Percentiles rank a stretch among this genome's conserved stretches.
phyloP scores from a whole-genome alignment of 371 early-diverging fungal species.

The Mortierella sp. region DNA sequence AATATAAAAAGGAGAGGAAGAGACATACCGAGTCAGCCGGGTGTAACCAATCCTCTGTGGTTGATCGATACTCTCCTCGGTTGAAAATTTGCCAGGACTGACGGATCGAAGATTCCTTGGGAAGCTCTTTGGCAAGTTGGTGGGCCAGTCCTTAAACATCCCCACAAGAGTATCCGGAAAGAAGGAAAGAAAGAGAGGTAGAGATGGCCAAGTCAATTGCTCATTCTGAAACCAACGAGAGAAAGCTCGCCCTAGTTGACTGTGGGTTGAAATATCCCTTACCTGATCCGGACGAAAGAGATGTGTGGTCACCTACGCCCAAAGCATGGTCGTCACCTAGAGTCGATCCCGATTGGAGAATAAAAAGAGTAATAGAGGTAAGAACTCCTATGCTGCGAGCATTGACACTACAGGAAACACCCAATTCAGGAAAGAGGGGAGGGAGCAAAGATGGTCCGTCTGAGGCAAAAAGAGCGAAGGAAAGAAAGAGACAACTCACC shows the following conservation, averaged over 20 bases:
- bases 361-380: no score
- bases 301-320: conserved; percentile 40
- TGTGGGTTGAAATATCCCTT: not conserved
- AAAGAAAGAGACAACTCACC: conserved; percentile 13
- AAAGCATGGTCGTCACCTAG: conserved; percentile 47
- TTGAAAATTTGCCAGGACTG: conserved; percentile 52
- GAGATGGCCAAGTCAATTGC: not conserved
- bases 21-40: conserved; percentile 46
- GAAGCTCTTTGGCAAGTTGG: conserved; percentile 25
- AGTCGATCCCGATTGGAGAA: no score
- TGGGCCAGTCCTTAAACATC: conserved; percentile 24
- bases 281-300: conserved; percentile 39
- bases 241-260: not conserved
- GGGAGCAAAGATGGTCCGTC: no score
- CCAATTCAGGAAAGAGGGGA: no score
- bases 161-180: not conserved
- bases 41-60: conserved; percentile 49
- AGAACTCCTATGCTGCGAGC: no score
- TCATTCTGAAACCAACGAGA: not conserved
- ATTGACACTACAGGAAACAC: no score
- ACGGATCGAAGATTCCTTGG: conserved; percentile 42
- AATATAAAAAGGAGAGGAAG: not conserved
- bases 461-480: not conserved
- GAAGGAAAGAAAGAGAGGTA: not conserved
- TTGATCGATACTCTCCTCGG: conserved; percentile 46